Percentiles rank a stretch among this genome's conserved stretches.
Evolutionary conservation across 352 stramenopile genomes (phyloP).

Genomic region (Aphanomyces cochlioides): DNA sequence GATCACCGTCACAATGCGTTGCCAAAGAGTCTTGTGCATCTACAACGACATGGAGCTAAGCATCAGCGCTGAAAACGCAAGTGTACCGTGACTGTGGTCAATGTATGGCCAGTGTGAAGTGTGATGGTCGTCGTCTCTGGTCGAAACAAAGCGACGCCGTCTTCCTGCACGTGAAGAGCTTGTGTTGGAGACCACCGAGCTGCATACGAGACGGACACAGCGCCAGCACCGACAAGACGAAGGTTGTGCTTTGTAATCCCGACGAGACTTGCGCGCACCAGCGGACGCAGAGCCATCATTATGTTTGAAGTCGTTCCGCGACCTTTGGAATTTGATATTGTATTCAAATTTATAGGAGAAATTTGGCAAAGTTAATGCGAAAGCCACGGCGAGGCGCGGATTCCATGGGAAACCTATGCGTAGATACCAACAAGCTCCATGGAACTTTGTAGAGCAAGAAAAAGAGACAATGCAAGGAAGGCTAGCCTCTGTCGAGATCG

Average conservation of each 20-base stretch:
- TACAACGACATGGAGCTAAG: not conserved
- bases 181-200: not conserved
- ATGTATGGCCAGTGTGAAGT: too few species aligned
- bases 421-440: too few species aligned
- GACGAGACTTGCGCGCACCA: not conserved
- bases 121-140: too few species aligned
- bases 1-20: conserved; percentile 1
- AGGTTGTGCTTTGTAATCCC: not conserved
- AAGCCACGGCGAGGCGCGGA: too few species aligned
- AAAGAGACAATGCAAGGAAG: too few species aligned
- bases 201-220: not conserved
- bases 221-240: not conserved
- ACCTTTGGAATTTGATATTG: conserved; percentile 6
- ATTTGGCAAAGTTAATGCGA: too few species aligned
- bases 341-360: too few species aligned
- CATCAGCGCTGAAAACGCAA: not conserved
- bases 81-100: too few species aligned
- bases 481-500: too few species aligned
- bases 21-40: conserved; percentile 10
- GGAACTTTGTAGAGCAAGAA: too few species aligned
- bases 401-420: too few species aligned
- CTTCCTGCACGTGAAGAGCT: not conserved
- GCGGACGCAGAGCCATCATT: conserved; percentile 9
- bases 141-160: not conserved
- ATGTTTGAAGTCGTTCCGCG: not conserved